Evolutionary conservation across 2,329 filamentous ascomycete species (phyloP), one percentile per base, ranked within the genome.

Genomic region (Biscogniauxia marginata): DNA sequence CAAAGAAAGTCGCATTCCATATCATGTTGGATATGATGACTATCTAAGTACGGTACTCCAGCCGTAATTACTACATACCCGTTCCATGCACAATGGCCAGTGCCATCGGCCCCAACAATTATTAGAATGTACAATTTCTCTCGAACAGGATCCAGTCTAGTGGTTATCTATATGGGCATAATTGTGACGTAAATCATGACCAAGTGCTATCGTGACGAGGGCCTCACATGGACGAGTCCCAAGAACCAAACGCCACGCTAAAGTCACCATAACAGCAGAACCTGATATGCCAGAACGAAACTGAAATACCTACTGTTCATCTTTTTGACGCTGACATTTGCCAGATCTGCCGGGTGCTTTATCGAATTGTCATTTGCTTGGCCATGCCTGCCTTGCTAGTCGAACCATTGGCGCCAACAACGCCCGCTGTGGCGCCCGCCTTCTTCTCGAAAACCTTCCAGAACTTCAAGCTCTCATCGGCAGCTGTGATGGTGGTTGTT

Each of bases 391-490:
- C 91, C 79, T 93, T 93, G 75, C 84, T 84, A 50, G 88, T 88
- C 57, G 88, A 80, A 61, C 86, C 86, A 56, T 87, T 83, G 65
- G 84, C 81, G 58, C 84, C 82, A 53, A 86, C 80, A 49, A n/a
- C n/a, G n/a, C 85, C 84, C 51, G 87, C 84, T 58, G 84, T 79
- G 57, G 84, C 79, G 54, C 91, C 92, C 18, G 93, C 81, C 85
- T 97, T 98, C 85, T 96, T 97, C 84, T 99, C 95, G 71, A 99
- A 99, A 67, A 99, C 84, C 86, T 99, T 99, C 95, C 95, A 99
- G 83, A 99, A 99, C 80, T 99, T 99, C 75, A 99, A 83, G 71
- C 89, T 93, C 82, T 99, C 95, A 69, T 99, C 95, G 39, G 93
- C 93, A 66, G 93, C 90, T 86, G 46, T 49, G 61, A 25, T 51